These are phyloP conservation scores for Stereum hirsutum DNA, from an alignment of 1,284 basidiomycete genomes.

Conservation along the genomic window DNA sequence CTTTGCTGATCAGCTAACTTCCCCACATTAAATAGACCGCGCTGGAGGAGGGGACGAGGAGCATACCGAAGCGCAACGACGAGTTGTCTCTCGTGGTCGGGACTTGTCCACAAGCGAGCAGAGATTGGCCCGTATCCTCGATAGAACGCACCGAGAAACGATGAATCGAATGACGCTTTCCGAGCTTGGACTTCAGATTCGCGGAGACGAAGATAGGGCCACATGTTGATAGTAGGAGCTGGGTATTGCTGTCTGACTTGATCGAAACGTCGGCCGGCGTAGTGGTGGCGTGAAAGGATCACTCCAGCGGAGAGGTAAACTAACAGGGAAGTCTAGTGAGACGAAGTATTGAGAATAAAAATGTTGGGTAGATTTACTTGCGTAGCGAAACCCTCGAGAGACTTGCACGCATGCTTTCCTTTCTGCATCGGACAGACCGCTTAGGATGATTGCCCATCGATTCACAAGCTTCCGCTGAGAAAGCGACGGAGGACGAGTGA, in stretches of 20 bases:
- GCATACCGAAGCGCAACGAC: conserved; percentile 45
- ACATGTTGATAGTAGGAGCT: conserved; percentile 45
- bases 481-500: conserved; percentile 46
- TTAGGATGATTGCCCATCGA: conserved; percentile 46
- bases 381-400: conserved; percentile 56
- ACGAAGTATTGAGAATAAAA: not conserved
- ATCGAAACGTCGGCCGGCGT: conserved; percentile 38
- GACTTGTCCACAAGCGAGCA: conserved; percentile 45
- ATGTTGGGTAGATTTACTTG: conserved; percentile 32
- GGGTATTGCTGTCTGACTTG: conserved; percentile 23
- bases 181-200: conserved; percentile 29
- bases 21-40: not conserved
- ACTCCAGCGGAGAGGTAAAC: conserved; percentile 52
- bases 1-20: not conserved
- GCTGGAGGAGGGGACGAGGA: not conserved
- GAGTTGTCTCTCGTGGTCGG: conserved; percentile 47
- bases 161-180: conserved; percentile 28
- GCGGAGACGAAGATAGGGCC: conserved; percentile 57
- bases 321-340: conserved; percentile 16
- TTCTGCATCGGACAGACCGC: conserved; percentile 32
- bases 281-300: conserved; percentile 32
- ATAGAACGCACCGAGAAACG: conserved; percentile 38
- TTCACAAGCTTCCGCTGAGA: conserved; percentile 45
- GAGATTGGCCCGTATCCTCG: conserved; percentile 26
- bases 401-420: conserved; percentile 35